Percentiles rank a stretch among this genome's conserved stretches.
These are phyloP conservation scores for Thermoascus crustaceus DNA, from an alignment of 2,329 filamentous ascomycete species.

Conservation along the genomic window DNA sequence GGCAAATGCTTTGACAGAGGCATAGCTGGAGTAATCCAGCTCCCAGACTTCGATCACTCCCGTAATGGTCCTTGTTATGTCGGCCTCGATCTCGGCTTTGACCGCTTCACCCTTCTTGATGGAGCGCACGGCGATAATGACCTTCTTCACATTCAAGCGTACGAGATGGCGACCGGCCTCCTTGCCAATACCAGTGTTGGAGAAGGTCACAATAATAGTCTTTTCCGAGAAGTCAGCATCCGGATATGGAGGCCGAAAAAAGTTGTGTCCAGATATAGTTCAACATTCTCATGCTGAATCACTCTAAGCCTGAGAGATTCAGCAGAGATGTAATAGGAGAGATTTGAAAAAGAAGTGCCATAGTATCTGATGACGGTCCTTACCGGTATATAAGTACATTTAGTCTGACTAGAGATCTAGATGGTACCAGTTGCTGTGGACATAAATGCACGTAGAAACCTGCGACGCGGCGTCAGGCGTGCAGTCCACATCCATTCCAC, in stretches of 20 bases:
- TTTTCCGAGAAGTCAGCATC: constrained; percentile 1
- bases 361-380: no score
- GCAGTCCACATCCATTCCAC: no score
- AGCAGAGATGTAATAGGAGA: no score
- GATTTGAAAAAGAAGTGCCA: no score
- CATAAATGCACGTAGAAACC: no score
- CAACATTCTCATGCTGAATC: no score
- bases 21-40: constrained; percentile 35
- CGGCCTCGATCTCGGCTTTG: constrained; percentile 30
- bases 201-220: constrained; percentile 7
- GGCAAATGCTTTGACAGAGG: constrained; percentile 32
- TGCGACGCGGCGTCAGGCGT: no score
- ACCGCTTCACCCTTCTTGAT: constrained; percentile 37
- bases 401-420: no score
- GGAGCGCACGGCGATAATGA: constrained; percentile 32
- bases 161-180: constrained; percentile 5
- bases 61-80: constrained; percentile 16
- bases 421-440: no score
- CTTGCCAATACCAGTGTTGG: constrained; percentile 8
- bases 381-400: no score
- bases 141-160: constrained; percentile 6
- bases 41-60: constrained; percentile 38
- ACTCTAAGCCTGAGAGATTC: no score
- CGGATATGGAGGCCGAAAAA: neutral
- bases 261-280: no score